Base-by-base conservation (phyloP, 768 basidiomycete species). In the Butyriboletus loyo region DNA sequence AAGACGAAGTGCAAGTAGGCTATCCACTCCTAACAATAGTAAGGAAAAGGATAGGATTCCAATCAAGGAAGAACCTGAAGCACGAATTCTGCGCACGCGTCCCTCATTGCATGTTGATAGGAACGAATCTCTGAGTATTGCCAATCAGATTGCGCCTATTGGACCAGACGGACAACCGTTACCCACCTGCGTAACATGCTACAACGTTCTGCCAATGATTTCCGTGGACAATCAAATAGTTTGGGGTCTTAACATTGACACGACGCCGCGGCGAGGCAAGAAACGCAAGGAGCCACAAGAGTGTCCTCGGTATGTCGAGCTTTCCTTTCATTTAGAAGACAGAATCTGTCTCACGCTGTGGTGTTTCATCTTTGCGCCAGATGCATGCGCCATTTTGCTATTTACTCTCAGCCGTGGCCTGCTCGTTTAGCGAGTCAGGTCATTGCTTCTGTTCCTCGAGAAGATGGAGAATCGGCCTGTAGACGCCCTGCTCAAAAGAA, bases 361-460 rank as follows among this genome's bases (percentile, higher is more conserved):
- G 48, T 52, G 42, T 49, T 60, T 51, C 49, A 37, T 52, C 43
- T 57, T 46, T 58, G 38, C 39, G 42, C 17, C 61, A 90, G 89
- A 53, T 92, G 89, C 66, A 77, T 91, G 69, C 85, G 89, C 19
- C 89, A 92, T 67, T 80, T 76, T 60, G 88, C 86, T 11, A 92
- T 92, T 52, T 92, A 91, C 68, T 77, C 76, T 2, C 74, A 78
- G 49, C 68, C 78, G 3, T 92, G 89, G 89, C 89, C 89, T 21
- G 73, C 75, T 44, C 85, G 89, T 49, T 62, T 81, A 15, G 72
- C 79, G 17, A 66, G 55, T 35, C 71, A 75, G 32, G 78, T 78
- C 43, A 79, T 81, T 15, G 63, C 71, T 6, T 60, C 73, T 34
- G 74, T 75, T 36, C 67, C 81, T 43, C 75, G 78, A 19, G 81